Evolutionary conservation across 495 filamentous ascomycete genomes (phyloP).

Genomic region (Xylaria acuta): DNA sequence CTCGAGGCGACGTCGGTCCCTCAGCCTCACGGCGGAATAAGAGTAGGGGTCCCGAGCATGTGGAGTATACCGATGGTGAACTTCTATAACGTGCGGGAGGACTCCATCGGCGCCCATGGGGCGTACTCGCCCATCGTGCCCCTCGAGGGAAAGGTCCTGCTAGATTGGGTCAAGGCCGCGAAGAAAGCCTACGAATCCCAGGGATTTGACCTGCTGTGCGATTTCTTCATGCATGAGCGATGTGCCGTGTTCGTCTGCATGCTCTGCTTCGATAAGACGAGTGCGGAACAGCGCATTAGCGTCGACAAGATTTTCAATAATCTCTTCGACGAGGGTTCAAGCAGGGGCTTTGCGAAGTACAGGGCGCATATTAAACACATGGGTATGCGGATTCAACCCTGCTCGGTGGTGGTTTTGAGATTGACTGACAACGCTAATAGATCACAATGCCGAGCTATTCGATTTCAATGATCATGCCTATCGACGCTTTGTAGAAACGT

Average conservation of each 20-base stretch:
- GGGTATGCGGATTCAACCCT: slow-evolving; percentile 36
- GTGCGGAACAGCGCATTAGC: slow-evolving; percentile 38
- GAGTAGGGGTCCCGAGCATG: slow-evolving; percentile 49
- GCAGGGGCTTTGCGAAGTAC: slow-evolving; percentile 51
- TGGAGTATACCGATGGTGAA: slow-evolving; percentile 52
- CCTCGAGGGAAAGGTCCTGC: slow-evolving; percentile 43
- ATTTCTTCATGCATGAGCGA: slow-evolving; percentile 54
- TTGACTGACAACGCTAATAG: slow-evolving; percentile 25
- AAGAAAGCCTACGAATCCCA: slow-evolving; percentile 48
- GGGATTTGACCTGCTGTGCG: slow-evolving; percentile 50
- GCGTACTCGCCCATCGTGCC: slow-evolving; percentile 53
- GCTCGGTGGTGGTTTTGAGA: neutral
- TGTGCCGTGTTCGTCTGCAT: slow-evolving; percentile 52
- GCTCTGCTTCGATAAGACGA: slow-evolving; percentile 53
- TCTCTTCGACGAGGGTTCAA: slow-evolving; percentile 46
- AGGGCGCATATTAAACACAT: slow-evolving; percentile 53
- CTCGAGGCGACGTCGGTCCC: slow-evolving; percentile 48
- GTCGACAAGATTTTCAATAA: slow-evolving; percentile 42
- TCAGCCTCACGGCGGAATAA: slow-evolving; percentile 44
- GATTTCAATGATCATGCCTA: slow-evolving; percentile 53
- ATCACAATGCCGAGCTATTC: slow-evolving; percentile 50
- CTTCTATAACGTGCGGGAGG: slow-evolving; percentile 40
- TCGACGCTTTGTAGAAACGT: slow-evolving; percentile 49
- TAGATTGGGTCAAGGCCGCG: slow-evolving; percentile 48
- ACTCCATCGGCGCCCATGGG: slow-evolving; percentile 48